Evolutionary conservation across 2,329 filamentous ascomycete genomes (phyloP).

Genomic region (Colletotrichum spaethianum): DNA sequence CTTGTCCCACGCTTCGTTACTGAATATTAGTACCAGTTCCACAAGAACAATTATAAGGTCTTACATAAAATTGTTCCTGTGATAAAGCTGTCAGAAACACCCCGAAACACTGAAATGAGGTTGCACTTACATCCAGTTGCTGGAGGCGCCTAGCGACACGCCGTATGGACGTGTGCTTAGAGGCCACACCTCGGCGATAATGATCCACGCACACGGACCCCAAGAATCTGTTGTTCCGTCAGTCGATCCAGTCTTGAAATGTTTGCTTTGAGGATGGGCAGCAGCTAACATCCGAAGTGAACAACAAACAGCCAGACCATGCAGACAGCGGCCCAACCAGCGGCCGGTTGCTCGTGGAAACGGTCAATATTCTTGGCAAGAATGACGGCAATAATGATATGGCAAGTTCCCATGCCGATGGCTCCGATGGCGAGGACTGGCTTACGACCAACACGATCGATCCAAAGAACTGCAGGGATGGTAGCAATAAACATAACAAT

Average conservation of each 20-base stretch:
- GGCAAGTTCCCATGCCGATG: constrained; percentile 77
- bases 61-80: constrained; percentile 68
- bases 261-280: constrained; percentile 72
- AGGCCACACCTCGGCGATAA: constrained; percentile 83
- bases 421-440: constrained; percentile 75
- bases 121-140: constrained; percentile 71
- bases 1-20: constrained; percentile 69
- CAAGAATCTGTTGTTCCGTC: constrained; percentile 67
- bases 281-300: constrained; percentile 74
- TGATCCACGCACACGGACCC: constrained; percentile 82
- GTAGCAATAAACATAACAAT: constrained; percentile 78
- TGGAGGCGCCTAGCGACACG: constrained; percentile 76
- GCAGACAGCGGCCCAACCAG: constrained; percentile 77
- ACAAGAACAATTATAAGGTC: background rate
- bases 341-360: constrained; percentile 65
- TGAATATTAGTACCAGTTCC: background rate
- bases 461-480: constrained; percentile 75
- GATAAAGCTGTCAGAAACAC: background rate
- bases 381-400: constrained; percentile 80
- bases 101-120: fast-evolving
- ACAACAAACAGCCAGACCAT: constrained; percentile 84
- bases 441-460: constrained; percentile 75
- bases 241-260: background rate
- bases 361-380: constrained; percentile 73
- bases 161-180: constrained; percentile 79